Conservation (phyloP, 805 yeast species). For the Nadsonia fulvescens region DNA sequence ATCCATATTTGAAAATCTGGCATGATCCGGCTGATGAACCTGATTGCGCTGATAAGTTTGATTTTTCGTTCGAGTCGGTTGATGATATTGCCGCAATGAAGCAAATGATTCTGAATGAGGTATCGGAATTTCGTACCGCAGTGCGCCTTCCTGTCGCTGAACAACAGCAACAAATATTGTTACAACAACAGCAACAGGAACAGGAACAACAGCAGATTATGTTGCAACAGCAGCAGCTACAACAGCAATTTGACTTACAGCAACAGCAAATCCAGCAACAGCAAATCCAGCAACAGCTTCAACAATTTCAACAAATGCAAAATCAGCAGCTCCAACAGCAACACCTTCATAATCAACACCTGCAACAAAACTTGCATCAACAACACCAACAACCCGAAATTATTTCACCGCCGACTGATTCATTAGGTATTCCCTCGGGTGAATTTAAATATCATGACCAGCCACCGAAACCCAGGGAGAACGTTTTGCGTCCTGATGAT, state of each 20-base stretch:
- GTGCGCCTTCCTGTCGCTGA: constrained; percentile 57
- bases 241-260: constrained; percentile 16
- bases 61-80: constrained; percentile 71
- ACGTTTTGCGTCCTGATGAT: constrained; percentile 14
- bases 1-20: constrained; percentile 79
- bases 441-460: constrained; percentile 26
- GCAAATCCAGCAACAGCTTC: constrained; percentile 13
- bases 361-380: constrained; percentile 4
- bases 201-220: constrained; percentile 16
- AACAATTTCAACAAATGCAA: constrained; percentile 6
- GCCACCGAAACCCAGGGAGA: constrained; percentile 51
- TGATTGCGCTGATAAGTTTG: constrained; percentile 61
- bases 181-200: constrained; percentile 14
- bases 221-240: constrained; percentile 12
- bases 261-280: constrained; percentile 19
- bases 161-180: constrained; percentile 13
- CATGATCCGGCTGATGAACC: constrained; percentile 84
- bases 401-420: constrained; percentile 16
- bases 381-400: constrained; percentile 12
- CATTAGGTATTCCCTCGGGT: constrained; percentile 31
- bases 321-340: constrained; percentile 7
- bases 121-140: constrained; percentile 54
- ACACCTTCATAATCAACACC: constrained; percentile 10
- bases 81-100: constrained; percentile 65
- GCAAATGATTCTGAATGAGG: constrained; percentile 65